Evolutionary conservation across 495 filamentous ascomycete genomes (phyloP), one percentile per base, ranked within the genome.

Genomic region (Penicillium argentinense): DNA sequence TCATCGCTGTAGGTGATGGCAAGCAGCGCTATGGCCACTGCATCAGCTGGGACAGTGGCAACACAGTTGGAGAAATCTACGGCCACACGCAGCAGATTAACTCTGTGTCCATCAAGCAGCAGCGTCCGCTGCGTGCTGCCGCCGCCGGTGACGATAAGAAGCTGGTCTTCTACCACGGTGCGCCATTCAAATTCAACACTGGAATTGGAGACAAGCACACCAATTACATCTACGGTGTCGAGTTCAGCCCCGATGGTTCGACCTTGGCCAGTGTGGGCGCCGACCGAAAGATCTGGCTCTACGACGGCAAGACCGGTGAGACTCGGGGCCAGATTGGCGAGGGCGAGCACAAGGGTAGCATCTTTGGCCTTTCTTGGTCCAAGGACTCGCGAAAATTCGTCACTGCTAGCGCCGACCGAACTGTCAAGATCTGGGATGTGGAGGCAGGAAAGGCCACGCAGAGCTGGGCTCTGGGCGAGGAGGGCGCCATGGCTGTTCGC

Each of bases 1-100:
- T 98, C 40, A 95, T 97, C 51, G 95, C 92, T 8, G 95, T 97
- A 14, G 93, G 93, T 17, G 85, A 97, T 47, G 93, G 93, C 12
- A 91, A 92, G 62, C 90, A 97, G 67, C 81, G 88, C 41, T 96
- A 86, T 66, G 95, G 93, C 12, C 91, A 92, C 61, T 95, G 88
- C 71, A 89, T 97, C 59, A 96, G 89, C 5, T 92, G 89, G 59
- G 95, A 97, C 60, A 91, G 86, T 60, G 93, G 95, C 51, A 97
- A 97, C 71, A 89, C 83, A 23, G 93, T 98, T 9, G 93, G 93
- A 34, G 91, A 96, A 68, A 87, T 98, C 21, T 83, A 80, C 32
- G 93, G 93, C 8, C 93, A 98, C 68, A 89, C 87, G 44, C 84
- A 87, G 52, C 81, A 85, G 54, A 88, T 97, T 71, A 98, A 98